Base-by-base conservation (phyloP, 2,329 filamentous ascomycete species). In the Cercospora sp. region DNA sequence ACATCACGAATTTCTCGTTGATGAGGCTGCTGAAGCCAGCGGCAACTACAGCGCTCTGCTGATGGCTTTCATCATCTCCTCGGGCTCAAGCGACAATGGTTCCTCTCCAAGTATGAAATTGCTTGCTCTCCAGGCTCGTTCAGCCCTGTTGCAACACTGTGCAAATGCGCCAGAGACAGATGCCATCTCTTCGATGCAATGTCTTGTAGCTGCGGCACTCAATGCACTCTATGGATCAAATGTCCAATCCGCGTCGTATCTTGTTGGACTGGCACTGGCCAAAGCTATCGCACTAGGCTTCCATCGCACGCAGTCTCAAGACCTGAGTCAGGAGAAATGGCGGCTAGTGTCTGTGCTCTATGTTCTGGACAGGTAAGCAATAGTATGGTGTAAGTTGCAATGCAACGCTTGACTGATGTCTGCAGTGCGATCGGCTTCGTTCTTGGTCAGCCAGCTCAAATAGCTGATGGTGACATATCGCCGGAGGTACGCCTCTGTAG, bases 201-300 rank as follows among this genome's bases (percentile, higher is more conserved):
- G 62, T 31, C 45, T 64, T 45, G n/a, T 64, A 16, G 48, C 62
- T 58, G 45, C 31, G 10, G 9, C 62, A 39, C n/a, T 64, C 28
- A 18, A 45, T 48, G 62, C 48, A 26, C 9, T 64, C 3, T 51
- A 64, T 58, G 62, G 51, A 4, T 13, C 18, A 10, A 53, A 20
- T 18, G 30, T 39, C 31, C 28, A 36, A 16, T 36, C 45, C 45
- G 62, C 28, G 16, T 16, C 62, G 16, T 18, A 55, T 23, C 16
- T 64, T 42, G n/a, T 58, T 8, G 51, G 45, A 18, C 6, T 64
- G n/a, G 33, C 62, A 13, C n/a, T 64, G 48, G 30, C 51, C 8
- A 57, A 42, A 7, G 62, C 31, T n/a, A 42, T 64, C 16, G 62
- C 62, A 12, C 33, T 36, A 1, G 62, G 62, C 28, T 58, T 64